Evolutionary conservation across 495 filamentous ascomycete species (phyloP).

Genomic region (Tuber melanosporum): DNA sequence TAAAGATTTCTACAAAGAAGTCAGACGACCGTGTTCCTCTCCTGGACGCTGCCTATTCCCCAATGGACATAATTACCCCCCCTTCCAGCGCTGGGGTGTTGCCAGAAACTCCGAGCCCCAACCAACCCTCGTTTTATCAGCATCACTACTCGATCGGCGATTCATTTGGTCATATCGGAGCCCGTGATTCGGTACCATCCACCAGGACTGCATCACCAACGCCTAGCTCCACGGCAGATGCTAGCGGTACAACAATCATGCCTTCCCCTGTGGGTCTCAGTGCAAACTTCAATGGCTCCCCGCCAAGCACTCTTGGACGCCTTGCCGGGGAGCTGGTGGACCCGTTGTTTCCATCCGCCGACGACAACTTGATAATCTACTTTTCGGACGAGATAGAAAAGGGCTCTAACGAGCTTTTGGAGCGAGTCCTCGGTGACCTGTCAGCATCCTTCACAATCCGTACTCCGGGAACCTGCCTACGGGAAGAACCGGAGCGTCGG

Average conservation of each 20-base stretch:
- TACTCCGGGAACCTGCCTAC: conserved; percentile 22
- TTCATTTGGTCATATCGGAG: neutral
- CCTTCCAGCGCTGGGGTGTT: conserved; percentile 28
- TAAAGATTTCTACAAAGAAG: conserved; percentile 4
- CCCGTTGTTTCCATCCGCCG: conserved; percentile 25
- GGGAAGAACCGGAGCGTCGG: neutral
- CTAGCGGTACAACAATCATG: conserved; percentile 31
- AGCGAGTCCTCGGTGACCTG: conserved; percentile 29
- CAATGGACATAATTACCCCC: conserved; percentile 26
- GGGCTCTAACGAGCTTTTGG: conserved; percentile 12
- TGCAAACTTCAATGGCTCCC: conserved; percentile 17
- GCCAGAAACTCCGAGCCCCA: conserved; percentile 8
- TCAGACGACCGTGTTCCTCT: conserved; percentile 18
- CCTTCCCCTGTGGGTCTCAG: conserved; percentile 25
- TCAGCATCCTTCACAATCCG: conserved; percentile 28
- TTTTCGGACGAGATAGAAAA: conserved; percentile 14
- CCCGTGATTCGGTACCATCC: conserved; percentile 15
- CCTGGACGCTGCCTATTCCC: conserved; percentile 20
- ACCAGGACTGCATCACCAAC: conserved; percentile 25
- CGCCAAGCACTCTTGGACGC: neutral
- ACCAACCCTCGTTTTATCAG: conserved; percentile 18
- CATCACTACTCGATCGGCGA: neutral
- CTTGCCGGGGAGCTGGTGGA: conserved; percentile 24
- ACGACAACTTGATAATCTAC: conserved; percentile 24
- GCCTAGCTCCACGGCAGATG: conserved; percentile 28